Base-by-base conservation (phyloP, 345 rosid genomes). In the Lepidium didymum region DNA sequence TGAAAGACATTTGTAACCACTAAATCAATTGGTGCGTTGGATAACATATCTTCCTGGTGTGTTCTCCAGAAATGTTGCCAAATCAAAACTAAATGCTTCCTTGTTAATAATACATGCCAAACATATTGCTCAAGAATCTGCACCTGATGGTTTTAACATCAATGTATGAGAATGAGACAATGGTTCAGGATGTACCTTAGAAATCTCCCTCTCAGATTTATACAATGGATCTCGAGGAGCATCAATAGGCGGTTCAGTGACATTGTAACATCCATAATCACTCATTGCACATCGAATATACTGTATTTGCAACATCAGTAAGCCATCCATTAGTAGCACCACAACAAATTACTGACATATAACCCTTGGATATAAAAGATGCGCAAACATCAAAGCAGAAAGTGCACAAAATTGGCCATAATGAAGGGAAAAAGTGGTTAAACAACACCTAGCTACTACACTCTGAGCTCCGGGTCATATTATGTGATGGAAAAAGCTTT, bases 191-290 rank as follows among this genome's bases (percentile, higher is more conserved):
- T 64, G 67, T 89, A 90, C 98, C 96, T 93, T 93, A 13, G 57
- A 63, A 63, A 90, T 64, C 82, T 86, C 94, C 81, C 81, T 81
- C 74, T 88, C 96, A 35, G 94, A 74, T 72, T 85, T 88, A 75
- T 86, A 87, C 54, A 93, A 51, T 65, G 98, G 98, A 77, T 90
- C 98, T 19, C 98, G 80, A 34, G 87, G 92, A 19, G 94, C 92
- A 76, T 87, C 96, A 33, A 93, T 85, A 10, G 97, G 98, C 16
- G 97, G 98, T 70, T 93, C 97, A 5, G 94, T 86, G 59, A 87
- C 88, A 70, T 90, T 85, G 79, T 90, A 86, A 56, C 90, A 79
- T 65, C 93, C 96, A 69, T 83, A 90, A 56, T 92, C 96, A 70
- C 90, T 90, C 85, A 58, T 74, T 14, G 86, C 91, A 72, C 96